phyloP scores from a whole-genome alignment of 1,284 basidiomycete species.

The Pulveroboletus sp. region DNA sequence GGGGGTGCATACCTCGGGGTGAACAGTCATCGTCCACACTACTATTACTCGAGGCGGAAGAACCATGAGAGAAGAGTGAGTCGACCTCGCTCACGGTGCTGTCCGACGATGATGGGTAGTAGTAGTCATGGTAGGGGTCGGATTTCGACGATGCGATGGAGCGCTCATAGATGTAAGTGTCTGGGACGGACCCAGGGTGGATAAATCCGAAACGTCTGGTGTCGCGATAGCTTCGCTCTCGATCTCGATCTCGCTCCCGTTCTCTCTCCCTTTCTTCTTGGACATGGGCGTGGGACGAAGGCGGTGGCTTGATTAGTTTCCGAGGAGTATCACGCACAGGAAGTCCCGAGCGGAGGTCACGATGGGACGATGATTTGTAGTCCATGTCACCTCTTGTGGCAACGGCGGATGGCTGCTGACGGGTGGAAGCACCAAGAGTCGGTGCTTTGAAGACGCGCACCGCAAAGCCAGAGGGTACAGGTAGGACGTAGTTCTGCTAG shows the following conservation, averaged over 20 bases:
- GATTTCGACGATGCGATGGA: constrained; percentile 52
- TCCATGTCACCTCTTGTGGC: constrained; percentile 45
- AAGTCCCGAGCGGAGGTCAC: constrained; percentile 26
- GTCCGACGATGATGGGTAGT: constrained; percentile 47
- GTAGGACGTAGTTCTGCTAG: constrained; percentile 37
- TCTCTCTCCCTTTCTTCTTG: constrained; percentile 32
- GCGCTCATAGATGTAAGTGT: constrained; percentile 59
- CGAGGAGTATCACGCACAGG: constrained; percentile 26
- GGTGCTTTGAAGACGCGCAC: constrained; percentile 55
- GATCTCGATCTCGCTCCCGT: constrained; percentile 23
- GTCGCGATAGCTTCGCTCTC: constrained; percentile 27
- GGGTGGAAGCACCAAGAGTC: constrained; percentile 37
- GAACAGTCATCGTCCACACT: constrained; percentile 45
- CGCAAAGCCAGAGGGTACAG: constrained; percentile 48
- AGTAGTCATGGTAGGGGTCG: constrained; percentile 44
- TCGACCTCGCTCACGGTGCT: constrained; percentile 41
- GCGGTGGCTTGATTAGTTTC: constrained; percentile 32
- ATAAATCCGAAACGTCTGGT: constrained; percentile 40
- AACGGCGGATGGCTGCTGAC: constrained; percentile 34
- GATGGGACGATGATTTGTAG: constrained; percentile 40
- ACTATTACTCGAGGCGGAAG: constrained; percentile 52
- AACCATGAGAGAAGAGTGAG: constrained; percentile 43
- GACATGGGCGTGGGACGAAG: constrained; percentile 27
- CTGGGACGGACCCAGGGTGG: constrained; percentile 44
- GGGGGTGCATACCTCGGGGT: constrained; percentile 29